Conservation (phyloP, 2,329 filamentous ascomycete genomes). For the Pseudogymnoascus verrucosus region DNA sequence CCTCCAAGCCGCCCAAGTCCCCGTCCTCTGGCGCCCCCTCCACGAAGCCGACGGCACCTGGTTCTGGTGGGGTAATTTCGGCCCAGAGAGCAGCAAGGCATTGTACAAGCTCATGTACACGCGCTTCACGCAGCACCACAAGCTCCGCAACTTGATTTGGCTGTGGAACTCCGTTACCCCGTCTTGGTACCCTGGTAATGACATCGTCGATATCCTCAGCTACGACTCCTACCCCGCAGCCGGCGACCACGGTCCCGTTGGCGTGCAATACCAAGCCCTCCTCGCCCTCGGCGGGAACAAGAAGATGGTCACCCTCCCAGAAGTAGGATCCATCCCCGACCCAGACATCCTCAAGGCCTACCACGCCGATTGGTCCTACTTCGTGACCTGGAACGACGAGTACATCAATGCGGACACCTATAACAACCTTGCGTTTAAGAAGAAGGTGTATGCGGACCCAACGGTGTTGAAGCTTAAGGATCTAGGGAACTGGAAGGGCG, state of each 20-base stretch:
- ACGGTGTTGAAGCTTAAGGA: constrained; percentile 23
- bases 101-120: constrained; percentile 37
- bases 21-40: constrained; percentile 40
- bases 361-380: constrained; percentile 41
- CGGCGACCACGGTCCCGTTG: constrained; percentile 30
- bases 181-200: constrained; percentile 41
- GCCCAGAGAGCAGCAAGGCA: constrained; percentile 37
- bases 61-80: constrained; percentile 47
- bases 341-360: constrained; percentile 28
- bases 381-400: constrained; percentile 37
- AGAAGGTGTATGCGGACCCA: constrained; percentile 26
- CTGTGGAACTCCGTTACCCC: constrained; percentile 40
- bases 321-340: constrained; percentile 40
- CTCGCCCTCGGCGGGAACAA: constrained; percentile 35
- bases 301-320: constrained; percentile 40
- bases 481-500: constrained; percentile 22
- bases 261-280: constrained; percentile 37
- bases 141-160: constrained; percentile 42
- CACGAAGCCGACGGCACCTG: constrained; percentile 43
- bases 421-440: constrained; percentile 35
- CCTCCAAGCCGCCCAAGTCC: constrained; percentile 35
- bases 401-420: constrained; percentile 36
- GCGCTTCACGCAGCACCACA: constrained; percentile 36
- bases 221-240: constrained; percentile 37
- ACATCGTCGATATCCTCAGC: constrained; percentile 38